Percentiles rank a stretch among this genome's conserved stretches.
Evolutionary conservation across 208 protist genomes (phyloP).

Genomic region (Trypanosoma mega): DNA sequence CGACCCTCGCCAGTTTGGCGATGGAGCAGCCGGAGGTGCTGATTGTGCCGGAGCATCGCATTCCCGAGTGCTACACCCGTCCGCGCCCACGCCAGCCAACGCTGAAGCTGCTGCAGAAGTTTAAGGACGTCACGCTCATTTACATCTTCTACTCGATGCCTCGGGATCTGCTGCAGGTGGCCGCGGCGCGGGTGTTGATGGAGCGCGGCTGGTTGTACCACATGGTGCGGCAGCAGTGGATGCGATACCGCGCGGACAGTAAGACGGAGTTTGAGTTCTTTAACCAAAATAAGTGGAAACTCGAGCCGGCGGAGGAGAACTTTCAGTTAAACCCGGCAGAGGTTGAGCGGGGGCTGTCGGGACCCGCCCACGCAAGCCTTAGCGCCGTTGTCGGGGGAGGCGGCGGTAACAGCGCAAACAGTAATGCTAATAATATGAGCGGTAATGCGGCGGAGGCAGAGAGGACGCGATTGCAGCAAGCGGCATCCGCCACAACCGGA

Average conservation of each 20-base stretch:
- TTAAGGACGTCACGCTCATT: conserved; percentile 96
- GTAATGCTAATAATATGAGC: not conserved
- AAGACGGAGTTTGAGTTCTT: conserved; percentile 53
- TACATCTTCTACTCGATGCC: conserved; percentile 99
- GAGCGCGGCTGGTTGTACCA: conserved; percentile 91
- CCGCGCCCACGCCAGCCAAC: conserved; percentile 66
- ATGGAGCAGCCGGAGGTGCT: conserved; percentile 57
- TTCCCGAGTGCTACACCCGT: conserved; percentile 82
- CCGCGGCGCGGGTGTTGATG: conserved; percentile 91
- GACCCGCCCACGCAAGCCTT: conserved; percentile 44
- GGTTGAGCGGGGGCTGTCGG: conserved; percentile 44
- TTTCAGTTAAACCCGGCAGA: conserved; percentile 43
- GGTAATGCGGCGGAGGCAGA: not conserved
- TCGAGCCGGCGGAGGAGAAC: conserved; percentile 40
- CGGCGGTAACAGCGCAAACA: not conserved
- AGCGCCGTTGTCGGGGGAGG: conserved; percentile 7
- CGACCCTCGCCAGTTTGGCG: conserved; percentile 66
- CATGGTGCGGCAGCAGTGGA: conserved; percentile 76
- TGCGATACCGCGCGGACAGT: conserved; percentile 20
- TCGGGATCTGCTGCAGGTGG: conserved; percentile 94
- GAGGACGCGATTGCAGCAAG: not conserved
- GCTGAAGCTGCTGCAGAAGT: conserved; percentile 85
- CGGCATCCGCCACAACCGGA: not conserved
- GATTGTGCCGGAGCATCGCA: conserved; percentile 74
- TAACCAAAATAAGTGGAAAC: conserved; percentile 63